Conservation (phyloP, 2,329 filamentous ascomycete species). For the Phyllachora maydis region DNA sequence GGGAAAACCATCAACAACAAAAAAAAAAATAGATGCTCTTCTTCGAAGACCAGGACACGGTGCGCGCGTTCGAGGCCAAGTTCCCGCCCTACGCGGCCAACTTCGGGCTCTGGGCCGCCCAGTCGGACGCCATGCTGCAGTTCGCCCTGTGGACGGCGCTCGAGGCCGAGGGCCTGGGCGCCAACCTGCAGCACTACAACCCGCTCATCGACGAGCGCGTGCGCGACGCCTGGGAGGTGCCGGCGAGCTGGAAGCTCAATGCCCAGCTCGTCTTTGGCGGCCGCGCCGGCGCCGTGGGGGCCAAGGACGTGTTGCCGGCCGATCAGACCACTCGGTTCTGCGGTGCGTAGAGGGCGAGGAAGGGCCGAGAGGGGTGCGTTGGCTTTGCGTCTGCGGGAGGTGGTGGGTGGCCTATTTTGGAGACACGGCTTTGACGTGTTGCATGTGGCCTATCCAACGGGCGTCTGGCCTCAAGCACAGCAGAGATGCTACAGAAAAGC, state of each 20-base stretch:
- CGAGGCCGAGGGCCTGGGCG: constrained; percentile 65
- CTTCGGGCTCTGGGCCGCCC: constrained; percentile 58
- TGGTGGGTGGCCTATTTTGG: no score
- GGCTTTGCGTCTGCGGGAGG: no score
- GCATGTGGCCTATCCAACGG: no score
- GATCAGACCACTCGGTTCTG: constrained; percentile 48
- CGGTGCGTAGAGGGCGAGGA: no score
- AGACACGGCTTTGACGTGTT: no score
- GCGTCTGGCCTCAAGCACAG: no score
- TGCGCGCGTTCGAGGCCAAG: constrained; percentile 45
- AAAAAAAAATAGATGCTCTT: constrained; percentile 55
- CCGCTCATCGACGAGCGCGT: constrained; percentile 62
- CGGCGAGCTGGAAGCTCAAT: constrained; percentile 53
- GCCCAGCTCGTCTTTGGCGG: constrained; percentile 75
- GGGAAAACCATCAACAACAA: no score
- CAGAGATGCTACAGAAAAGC: no score
- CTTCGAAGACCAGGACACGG: constrained; percentile 56
- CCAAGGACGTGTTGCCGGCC: constrained; percentile 44
- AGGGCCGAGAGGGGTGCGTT: no score
- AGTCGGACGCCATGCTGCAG: constrained; percentile 70
- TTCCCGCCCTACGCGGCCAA: constrained; percentile 58
- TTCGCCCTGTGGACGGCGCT: constrained; percentile 63
- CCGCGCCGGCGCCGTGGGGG: constrained; percentile 28
- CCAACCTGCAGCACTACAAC: constrained; percentile 89
- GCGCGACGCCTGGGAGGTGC: constrained; percentile 45